phyloP scores from a whole-genome alignment of 805 yeast genomes.

The Zygotorulaspora sp. region DNA sequence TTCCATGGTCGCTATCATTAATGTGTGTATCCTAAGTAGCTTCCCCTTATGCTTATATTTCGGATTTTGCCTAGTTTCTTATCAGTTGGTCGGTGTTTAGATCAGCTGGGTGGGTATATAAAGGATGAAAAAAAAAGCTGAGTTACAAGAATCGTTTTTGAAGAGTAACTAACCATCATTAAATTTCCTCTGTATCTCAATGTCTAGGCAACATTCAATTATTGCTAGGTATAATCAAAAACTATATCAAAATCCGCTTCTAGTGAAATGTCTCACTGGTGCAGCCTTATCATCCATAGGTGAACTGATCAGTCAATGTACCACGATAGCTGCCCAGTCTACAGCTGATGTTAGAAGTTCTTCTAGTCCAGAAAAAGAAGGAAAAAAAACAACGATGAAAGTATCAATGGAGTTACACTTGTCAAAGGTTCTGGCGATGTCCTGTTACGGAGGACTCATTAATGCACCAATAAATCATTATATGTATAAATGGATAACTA shows the following conservation, averaged over 20 bases:
- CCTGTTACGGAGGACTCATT: conserved; percentile 22
- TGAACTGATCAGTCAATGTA: conserved; percentile 21
- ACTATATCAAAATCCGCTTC: conserved; percentile 14
- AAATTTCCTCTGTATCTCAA: no score
- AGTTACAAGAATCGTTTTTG: no score
- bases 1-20: no score
- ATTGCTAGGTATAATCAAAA: conserved; percentile 14
- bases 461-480: conserved; percentile 27
- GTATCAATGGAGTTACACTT: conserved; percentile 11
- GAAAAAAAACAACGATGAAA: conserved; percentile 2
- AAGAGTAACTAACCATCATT: no score
- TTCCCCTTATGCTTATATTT: background rate
- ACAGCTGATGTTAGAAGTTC: conserved; percentile 1
- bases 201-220: conserved; percentile 5
- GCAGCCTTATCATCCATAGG: conserved; percentile 20
- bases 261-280: conserved; percentile 20
- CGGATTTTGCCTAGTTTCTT: conserved; percentile 1
- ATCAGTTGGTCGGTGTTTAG: no score
- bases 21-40: no score
- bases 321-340: conserved; percentile 5
- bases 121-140: no score
- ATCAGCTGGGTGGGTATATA: no score
- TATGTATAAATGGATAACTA: conserved; percentile 19
- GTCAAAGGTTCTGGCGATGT: conserved; percentile 16
- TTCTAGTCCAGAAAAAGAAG: background rate